Percentiles rank a stretch among this genome's conserved stretches.
Conservation (phyloP, 495 filamentous ascomycete species). For the Penicillium canescens region DNA sequence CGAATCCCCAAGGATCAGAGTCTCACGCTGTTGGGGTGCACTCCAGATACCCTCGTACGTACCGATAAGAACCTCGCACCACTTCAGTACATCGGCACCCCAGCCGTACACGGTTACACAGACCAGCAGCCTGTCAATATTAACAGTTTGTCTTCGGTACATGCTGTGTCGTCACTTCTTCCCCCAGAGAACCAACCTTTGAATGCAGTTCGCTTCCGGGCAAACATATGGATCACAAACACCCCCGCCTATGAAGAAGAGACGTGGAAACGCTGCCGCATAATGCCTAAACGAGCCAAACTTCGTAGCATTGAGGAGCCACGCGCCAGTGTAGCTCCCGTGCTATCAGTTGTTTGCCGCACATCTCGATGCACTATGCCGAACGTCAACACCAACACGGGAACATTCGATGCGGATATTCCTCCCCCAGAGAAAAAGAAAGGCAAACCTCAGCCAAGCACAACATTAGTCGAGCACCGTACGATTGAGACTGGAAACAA, state of each 20-base stretch:
- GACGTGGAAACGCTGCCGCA: constrained; percentile 15
- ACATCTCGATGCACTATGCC: constrained; percentile 23
- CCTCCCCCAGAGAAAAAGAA: constrained; percentile 12
- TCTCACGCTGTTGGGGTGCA: constrained; percentile 11
- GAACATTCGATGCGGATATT: constrained; percentile 12
- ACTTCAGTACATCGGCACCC: constrained; percentile 15
- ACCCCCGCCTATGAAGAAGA: constrained; percentile 16
- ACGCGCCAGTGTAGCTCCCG: constrained; percentile 5
- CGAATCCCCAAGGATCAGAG: constrained; percentile 3
- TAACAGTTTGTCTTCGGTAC: constrained; percentile 19
- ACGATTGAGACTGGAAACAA: constrained; percentile 17
- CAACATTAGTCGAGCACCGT: constrained; percentile 13
- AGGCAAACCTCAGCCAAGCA: constrained; percentile 20
- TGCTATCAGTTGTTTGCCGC: constrained; percentile 15
- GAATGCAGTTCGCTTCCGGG: constrained; percentile 19
- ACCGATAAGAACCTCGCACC: constrained; percentile 19
- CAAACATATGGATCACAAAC: constrained; percentile 17
- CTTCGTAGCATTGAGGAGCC: background rate
- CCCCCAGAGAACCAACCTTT: constrained; percentile 17
- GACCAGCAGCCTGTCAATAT: constrained; percentile 21
- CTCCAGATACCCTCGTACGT: constrained; percentile 10
- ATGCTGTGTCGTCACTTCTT: constrained; percentile 16
- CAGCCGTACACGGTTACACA: constrained; percentile 18
- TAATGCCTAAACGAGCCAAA: background rate
- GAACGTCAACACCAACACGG: constrained; percentile 14